Base-by-base conservation (phyloP, 2,329 filamentous ascomycete genomes). In the Ustilaginoidea virens region DNA sequence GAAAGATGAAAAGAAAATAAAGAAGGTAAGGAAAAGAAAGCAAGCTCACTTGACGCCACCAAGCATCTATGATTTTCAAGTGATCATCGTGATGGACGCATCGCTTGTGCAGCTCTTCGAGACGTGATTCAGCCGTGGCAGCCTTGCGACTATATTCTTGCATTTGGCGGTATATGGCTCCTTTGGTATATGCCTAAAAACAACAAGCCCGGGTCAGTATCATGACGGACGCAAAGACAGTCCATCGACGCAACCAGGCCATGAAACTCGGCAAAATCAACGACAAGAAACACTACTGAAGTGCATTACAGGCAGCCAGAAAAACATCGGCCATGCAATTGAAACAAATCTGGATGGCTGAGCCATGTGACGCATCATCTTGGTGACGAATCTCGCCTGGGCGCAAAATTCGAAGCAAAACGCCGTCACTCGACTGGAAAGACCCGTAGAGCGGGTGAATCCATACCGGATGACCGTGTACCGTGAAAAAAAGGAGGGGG, bases 131-230 rank as follows among this genome's bases (percentile, higher is more conserved):
- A 37, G 92, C 61, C 23, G 79, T 80, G 33, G 69, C 66, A 50
- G 85, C 86, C 51, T 92, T 83, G 43, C 90, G 76, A 58, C 92
- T 93, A 56, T 92, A 94, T 56, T 96, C 90, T 49, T 85, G 81
- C 85, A 98, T 93, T 58, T 94, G 87, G 33, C 92, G 82, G 46
- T 81, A 78, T 51, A 98, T 93, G 39, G 90, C 90, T 61, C 93
- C 90, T 60, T 96, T 98, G 35, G 52, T 56, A 35, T 56, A 56
- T 30, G 47, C 39, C 53, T 56, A 41, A n/a, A n/a, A n/a, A n/a
- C 36, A 36, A 21, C 6, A 9, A 18, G 12, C n/a, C 12, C 6
- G 11, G 5, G 17, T 30, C 25, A 33, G 31, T 19, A 11, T n/a
- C 10, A 18, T 12, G 17, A 19, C 17, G 23, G 25, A 17, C 21